These are phyloP conservation scores for Cladosporium oxysporum DNA, from an alignment of 2,329 filamentous ascomycete genomes.

Conservation along the genomic window DNA sequence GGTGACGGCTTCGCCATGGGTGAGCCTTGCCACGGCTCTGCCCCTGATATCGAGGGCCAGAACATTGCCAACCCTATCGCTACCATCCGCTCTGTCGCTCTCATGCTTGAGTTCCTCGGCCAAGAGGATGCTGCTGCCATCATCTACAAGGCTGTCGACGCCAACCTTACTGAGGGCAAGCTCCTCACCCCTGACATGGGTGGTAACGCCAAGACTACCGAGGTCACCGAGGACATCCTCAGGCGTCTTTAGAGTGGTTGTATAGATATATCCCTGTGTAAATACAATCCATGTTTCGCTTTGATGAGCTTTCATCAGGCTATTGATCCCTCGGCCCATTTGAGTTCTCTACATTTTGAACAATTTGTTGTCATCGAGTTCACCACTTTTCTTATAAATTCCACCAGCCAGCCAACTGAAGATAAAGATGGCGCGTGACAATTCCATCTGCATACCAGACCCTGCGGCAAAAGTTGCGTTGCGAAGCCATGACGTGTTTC, in stretches of 20 bases:
- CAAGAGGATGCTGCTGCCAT: conserved; percentile 81
- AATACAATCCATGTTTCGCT: not conserved
- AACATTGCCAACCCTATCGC: conserved; percentile 96
- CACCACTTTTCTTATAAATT: not conserved
- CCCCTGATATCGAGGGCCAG: conserved; percentile 91
- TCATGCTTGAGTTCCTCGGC: conserved; percentile 96
- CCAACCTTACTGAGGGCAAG: conserved; percentile 78
- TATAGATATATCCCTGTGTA: conserved; percentile 12
- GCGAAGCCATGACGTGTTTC: conserved; percentile 15
- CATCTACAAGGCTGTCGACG: conserved; percentile 92
- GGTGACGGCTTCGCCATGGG: conserved; percentile 93
- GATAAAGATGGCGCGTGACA: not conserved
- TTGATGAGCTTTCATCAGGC: not conserved
- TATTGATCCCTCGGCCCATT: too few species aligned
- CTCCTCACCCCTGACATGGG: conserved; percentile 87
- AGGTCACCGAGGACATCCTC: conserved; percentile 86
- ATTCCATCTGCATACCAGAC: not conserved
- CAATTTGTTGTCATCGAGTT: too few species aligned
- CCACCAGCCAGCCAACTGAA: not conserved
- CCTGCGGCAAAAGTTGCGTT: conserved; percentile 1
- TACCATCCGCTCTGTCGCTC: conserved; percentile 82
- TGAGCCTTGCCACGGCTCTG: conserved; percentile 95
- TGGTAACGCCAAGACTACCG: conserved; percentile 78
- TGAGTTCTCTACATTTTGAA: too few species aligned
- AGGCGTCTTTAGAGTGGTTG: conserved; percentile 62